These are phyloP conservation scores for Phialocephala subalpina DNA, from an alignment of 2,329 filamentous ascomycete species.

Conservation along the genomic window DNA sequence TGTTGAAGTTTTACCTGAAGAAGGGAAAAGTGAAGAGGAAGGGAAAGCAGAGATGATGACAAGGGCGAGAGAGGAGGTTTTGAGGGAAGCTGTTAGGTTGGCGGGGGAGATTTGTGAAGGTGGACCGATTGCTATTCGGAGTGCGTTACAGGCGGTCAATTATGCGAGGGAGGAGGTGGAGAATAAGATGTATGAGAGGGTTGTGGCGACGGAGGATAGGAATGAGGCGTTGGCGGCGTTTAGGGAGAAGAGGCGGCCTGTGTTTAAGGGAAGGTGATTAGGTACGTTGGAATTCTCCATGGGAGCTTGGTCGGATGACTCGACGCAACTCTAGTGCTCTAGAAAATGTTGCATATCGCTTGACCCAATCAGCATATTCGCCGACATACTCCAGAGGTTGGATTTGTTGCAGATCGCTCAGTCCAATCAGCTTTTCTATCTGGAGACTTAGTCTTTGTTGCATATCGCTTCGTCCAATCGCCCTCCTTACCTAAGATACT, in stretches of 20 bases:
- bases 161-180: slow-evolving; percentile 80
- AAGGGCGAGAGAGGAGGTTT: slow-evolving; percentile 70
- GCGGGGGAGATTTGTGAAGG: slow-evolving; percentile 90
- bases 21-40: slow-evolving; percentile 46
- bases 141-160: slow-evolving; percentile 80
- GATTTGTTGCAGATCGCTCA: too few species aligned
- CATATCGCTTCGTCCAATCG: too few species aligned
- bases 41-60: slow-evolving; percentile 56
- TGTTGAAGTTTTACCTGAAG: slow-evolving; percentile 76
- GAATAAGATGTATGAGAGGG: slow-evolving; percentile 84
- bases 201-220: slow-evolving; percentile 85
- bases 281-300: too few species aligned
- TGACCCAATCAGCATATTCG: too few species aligned
- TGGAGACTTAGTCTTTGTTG: too few species aligned
- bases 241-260: slow-evolving; percentile 74
- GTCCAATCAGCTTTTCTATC: too few species aligned
- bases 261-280: slow-evolving; percentile 62
- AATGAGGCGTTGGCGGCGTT: slow-evolving; percentile 91
- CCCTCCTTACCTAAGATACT: too few species aligned
- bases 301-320: too few species aligned
- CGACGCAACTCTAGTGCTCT: too few species aligned
- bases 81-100: slow-evolving; percentile 79
- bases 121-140: slow-evolving; percentile 82
- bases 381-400: too few species aligned
- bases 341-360: too few species aligned